Evolutionary conservation across 208 protist genomes (phyloP), one percentile per base, ranked within the genome.

Genomic region (Acanthamoeba lenticulata): DNA sequence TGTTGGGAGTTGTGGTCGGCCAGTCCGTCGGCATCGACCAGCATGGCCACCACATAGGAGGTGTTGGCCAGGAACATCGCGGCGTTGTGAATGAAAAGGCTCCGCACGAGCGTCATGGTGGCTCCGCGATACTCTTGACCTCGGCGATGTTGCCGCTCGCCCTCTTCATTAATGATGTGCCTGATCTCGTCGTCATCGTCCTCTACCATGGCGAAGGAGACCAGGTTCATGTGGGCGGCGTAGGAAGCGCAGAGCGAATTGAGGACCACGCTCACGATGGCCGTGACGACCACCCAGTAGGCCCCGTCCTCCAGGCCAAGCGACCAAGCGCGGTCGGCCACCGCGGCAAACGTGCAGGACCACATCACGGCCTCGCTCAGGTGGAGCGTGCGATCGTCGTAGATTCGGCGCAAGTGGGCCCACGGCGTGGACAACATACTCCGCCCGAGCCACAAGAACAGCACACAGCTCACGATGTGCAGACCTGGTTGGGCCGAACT

Each of bases 61-160:
- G 74, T 85, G 44, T 85, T 38, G 44, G 74, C 38, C 7, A 85
- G 74, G 27, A 85, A 85, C 27, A 85, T 27, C 27, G 74, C 44
- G 13, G 74, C 74, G 74, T 85, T 85, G 44, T 85, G 74, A 0
- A 57, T 29, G 44, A 85, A 85, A 2, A 85, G 27, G 44, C 74
- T 57, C 32, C 74, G 69, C 19, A 38, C 38, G 7, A 79, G 69
- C 0, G 11, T 45, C 4, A 45, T 2, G 34, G 44, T 38, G 36
- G 36, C 69, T 4, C 34, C 32, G 69, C 36, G 34, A 29, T 79
- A 36, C 11, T 60, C 52, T 21, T n/a, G n/a, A n/a, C n/a, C 27
- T 67, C 57, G n/a, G 38, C 69, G 34, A 45, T 11, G 52, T 21
- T 60, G 52, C 21, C 69, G 32, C 38, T 17, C 36, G 69, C 38